Base-by-base conservation (phyloP, 768 basidiomycete species). In the Fomitopsis serialis region DNA sequence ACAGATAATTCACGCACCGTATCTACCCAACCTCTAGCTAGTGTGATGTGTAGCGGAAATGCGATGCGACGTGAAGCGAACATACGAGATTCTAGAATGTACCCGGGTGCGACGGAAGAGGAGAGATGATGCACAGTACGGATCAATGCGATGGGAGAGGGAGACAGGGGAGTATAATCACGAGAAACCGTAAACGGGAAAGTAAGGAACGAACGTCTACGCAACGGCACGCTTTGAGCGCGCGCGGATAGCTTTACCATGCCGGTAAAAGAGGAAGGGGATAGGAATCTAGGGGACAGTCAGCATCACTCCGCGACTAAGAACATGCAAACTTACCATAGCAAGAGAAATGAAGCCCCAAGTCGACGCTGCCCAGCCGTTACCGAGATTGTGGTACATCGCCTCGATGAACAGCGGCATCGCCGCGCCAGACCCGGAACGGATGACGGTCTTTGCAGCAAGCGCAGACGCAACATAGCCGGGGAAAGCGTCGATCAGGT, bases 401-500 rank as follows among this genome's bases (percentile, higher is more conserved):
- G 68, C 69, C 22, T 65, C 66, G 59, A 68, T 66, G 65, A 71
- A 69, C 46, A 72, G 55, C 21, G 68, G 66, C 65, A 71, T 66
- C 48, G 69, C 69, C 11, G 70, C 68, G 37, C 67, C 70, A 11
- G 64, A 61, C n/a, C 69, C 67, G n/a, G 65, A 68, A 40, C 68
- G 69, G 29, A 69, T 63, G 57, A 71, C 68, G 21, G 70, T 71
- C 62, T 72, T 73, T 19, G 69, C 71, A 0, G 72, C 71, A 45
- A 73, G 68, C 45, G 70, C 72, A 32, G 69, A 70, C 10, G 71
- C 71, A 57, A 70, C 71, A 55, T 70, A 71, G 17, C 64, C 64
- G 17, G 70, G 68, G 63, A 71, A 72, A 21, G 71, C 67, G 59
- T 73, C 72, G 59, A 72, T 70, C 61, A 73, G 60, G 58, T 73